phyloP scores from a whole-genome alignment of 2,329 filamentous ascomycete genomes.

The Aspergillus fumigatiaffinis region DNA sequence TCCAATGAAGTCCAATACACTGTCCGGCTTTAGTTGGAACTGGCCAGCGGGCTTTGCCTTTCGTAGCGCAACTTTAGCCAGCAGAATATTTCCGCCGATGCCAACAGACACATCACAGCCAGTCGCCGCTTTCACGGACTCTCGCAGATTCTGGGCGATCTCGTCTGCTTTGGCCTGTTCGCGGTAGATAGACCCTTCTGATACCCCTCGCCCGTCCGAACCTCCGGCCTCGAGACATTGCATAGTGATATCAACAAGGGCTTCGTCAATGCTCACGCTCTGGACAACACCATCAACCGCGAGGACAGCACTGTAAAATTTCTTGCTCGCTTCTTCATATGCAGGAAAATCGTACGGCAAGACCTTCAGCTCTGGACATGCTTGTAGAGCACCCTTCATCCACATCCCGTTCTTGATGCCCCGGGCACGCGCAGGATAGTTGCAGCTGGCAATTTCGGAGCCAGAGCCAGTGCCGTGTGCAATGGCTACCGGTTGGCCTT shows the following conservation, averaged over 20 bases:
- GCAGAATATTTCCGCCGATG: slow-evolving; percentile 83
- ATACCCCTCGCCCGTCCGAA: slow-evolving; percentile 61
- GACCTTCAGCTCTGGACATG: slow-evolving; percentile 82
- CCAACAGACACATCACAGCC: slow-evolving; percentile 88
- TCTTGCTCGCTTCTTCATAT: slow-evolving; percentile 84
- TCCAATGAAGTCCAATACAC: slow-evolving; percentile 71
- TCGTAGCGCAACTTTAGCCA: slow-evolving; percentile 84
- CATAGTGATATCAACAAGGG: slow-evolving; percentile 75
- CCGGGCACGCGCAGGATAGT: slow-evolving; percentile 81
- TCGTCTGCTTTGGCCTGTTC: slow-evolving; percentile 76
- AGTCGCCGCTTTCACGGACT: slow-evolving; percentile 68
- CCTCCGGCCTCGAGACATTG: slow-evolving; percentile 63
- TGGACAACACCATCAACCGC: slow-evolving; percentile 79
- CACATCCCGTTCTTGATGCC: slow-evolving; percentile 98
- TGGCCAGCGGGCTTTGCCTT: slow-evolving; percentile 95
- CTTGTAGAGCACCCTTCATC: slow-evolving; percentile 85
- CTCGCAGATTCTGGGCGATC: slow-evolving; percentile 64
- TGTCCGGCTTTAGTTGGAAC: slow-evolving; percentile 78
- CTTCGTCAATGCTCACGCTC: slow-evolving; percentile 96
- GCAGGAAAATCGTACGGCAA: slow-evolving; percentile 94
- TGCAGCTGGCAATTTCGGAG: slow-evolving; percentile 96
- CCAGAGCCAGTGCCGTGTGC: slow-evolving; percentile 81
- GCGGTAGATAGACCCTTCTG: slow-evolving; percentile 66
- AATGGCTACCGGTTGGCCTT: slow-evolving; percentile 78
- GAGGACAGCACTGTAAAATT: slow-evolving; percentile 83